Evolutionary conservation across 805 yeast genomes (phyloP).

Genomic region (Yarrowia keelungensis): DNA sequence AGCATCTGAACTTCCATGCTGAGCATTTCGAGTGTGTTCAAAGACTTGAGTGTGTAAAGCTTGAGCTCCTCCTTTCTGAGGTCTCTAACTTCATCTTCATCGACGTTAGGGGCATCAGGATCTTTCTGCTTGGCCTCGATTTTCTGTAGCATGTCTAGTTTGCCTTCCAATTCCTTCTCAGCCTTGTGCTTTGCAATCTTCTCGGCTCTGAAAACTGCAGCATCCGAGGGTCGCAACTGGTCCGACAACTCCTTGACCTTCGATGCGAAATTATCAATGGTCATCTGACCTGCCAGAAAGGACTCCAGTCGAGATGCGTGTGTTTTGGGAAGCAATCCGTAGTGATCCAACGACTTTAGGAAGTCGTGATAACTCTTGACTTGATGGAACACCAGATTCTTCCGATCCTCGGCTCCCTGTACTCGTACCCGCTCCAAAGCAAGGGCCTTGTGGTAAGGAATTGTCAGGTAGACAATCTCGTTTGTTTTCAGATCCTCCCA

Average conservation of each 20-base stretch:
- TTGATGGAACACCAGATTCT: conserved; percentile 24
- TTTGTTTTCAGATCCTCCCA: conserved; percentile 71
- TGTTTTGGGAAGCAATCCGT: conserved; percentile 42
- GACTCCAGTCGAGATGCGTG: conserved; percentile 38
- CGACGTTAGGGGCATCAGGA: conserved; percentile 48
- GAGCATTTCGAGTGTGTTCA: conserved; percentile 63
- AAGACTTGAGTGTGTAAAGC: conserved; percentile 60
- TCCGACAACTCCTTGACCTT: conserved; percentile 38
- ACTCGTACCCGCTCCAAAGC: conserved; percentile 48
- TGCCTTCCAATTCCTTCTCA: conserved; percentile 61
- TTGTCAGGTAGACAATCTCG: conserved; percentile 64
- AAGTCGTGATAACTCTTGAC: conserved; percentile 45
- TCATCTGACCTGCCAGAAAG: conserved; percentile 17
- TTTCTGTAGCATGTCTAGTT: conserved; percentile 50
- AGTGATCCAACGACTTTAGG: conserved; percentile 43
- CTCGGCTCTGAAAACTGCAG: conserved; percentile 64
- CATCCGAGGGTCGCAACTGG: conserved; percentile 43
- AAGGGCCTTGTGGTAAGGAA: conserved; percentile 66
- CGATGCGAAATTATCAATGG: conserved; percentile 14
- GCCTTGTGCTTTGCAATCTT: conserved; percentile 72
- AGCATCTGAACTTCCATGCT: conserved; percentile 73
- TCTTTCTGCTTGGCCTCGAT: conserved; percentile 20
- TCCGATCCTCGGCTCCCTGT: conserved; percentile 25
- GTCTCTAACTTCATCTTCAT: conserved; percentile 69
- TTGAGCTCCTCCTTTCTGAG: conserved; percentile 63